Evolutionary conservation across 2,329 filamentous ascomycete species (phyloP), one percentile per base, ranked within the genome.

Genomic region (Tolypocladium sp.): DNA sequence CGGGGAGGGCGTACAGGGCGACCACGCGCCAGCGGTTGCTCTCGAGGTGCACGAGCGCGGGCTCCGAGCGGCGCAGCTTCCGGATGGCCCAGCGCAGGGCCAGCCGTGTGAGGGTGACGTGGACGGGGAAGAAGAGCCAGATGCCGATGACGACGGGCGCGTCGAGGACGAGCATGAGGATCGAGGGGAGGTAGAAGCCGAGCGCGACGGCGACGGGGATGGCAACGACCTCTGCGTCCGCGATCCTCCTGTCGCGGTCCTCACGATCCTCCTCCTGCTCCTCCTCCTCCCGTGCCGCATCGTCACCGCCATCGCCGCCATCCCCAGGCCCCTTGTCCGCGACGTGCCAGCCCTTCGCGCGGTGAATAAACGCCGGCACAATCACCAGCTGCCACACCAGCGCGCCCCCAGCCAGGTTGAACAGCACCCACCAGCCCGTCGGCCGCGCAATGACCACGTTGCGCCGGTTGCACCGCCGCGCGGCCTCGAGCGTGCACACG

Each of bases 51-150:
- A 77, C 65, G 15, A 67, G 69, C 4, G 66, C 63, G 10, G 69
- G 67, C 22, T 69, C 68, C 6, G 62, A 67, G 46, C 65, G 62
- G 35, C 69, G 64, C 20, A 68, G 57, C 2, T 60, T 64, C 33
- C 68, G 59, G 9, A 72, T 60, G 22, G 59, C 41, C 41, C 58
- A 63, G 15, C 74, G 71, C 38, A 77, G 68, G 9, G 63, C 67
- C 57, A 74, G 71, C 0, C 79, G 77, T 22, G 79, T 60, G 13
- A 77, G 60, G 2, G 76, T 73, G 1, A 82, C 78, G 68, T 77
- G 79, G 52, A 81, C 58, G 0, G 80, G 80, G 66, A 81, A 82
- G 65, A 82, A 74, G 17, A 83, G 72, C 80, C 80, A 83, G n/a
- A 75, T 58, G 8, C 71, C 63, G 38, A 82, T 73, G 25, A 72